phyloP scores from a whole-genome alignment of 2,329 filamentous ascomycete genomes.

The Fusarium sp. region DNA sequence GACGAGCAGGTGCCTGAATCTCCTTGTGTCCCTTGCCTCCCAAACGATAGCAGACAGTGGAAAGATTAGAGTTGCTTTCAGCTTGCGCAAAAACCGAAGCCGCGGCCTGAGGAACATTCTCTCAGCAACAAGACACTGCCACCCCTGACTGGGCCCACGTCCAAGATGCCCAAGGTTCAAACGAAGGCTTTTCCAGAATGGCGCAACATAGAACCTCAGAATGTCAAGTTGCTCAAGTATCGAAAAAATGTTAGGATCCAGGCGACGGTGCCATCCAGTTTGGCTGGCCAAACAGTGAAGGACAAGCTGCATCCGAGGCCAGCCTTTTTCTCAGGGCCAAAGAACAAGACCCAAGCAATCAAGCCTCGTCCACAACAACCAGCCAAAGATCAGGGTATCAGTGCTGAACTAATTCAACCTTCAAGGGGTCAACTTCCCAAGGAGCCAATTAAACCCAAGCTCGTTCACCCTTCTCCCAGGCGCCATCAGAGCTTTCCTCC shows the following conservation, averaged over 20 bases:
- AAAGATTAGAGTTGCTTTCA: conserved; percentile 38
- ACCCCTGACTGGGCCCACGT: conserved; percentile 15
- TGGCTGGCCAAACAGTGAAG: neutral
- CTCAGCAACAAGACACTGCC: conserved; percentile 1
- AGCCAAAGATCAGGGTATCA: neutral
- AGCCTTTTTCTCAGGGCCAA: conserved; percentile 31
- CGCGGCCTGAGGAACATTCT: neutral
- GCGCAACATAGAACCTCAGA: conserved; percentile 2
- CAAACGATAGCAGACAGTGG: conserved; percentile 37
- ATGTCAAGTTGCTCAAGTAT: conserved; percentile 10
- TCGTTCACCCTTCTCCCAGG: conserved; percentile 14
- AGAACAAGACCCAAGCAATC: neutral
- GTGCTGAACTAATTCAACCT: conserved; percentile 11
- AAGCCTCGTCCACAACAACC: neutral
- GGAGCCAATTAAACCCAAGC: conserved; percentile 4
- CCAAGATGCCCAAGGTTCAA: conserved; percentile 21
- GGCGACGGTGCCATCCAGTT: neutral
- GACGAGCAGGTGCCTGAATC: conserved; percentile 10
- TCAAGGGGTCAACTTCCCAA: conserved; percentile 16
- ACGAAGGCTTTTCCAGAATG: conserved; percentile 29
- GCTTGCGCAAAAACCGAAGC: conserved; percentile 30
- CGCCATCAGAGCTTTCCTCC: conserved; percentile 33
- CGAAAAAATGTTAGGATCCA: neutral
- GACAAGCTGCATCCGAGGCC: neutral
- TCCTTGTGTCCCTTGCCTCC: conserved; percentile 49